Conservation (phyloP, 352 stramenopile species). For the Phytophthora pisi region DNA sequence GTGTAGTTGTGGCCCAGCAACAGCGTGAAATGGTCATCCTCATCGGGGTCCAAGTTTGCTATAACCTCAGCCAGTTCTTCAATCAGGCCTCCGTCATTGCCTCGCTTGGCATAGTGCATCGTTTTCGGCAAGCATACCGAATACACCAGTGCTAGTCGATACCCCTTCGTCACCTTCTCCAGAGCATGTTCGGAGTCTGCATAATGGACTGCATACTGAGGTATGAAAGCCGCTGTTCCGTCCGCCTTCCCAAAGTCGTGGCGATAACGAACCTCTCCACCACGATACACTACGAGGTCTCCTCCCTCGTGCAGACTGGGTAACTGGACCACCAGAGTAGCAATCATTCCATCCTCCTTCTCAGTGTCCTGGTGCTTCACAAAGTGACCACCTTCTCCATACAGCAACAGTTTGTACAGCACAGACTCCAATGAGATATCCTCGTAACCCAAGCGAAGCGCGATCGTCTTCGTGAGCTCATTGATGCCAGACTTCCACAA, state of each 20-base stretch:
- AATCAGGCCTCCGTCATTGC: not conserved
- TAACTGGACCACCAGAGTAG: not conserved
- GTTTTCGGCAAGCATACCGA: not conserved
- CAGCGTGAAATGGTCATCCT: not conserved
- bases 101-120: not conserved
- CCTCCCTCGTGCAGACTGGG: not conserved
- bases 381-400: not conserved
- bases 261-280: not conserved
- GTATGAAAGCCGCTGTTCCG: not conserved
- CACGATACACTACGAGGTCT: not conserved
- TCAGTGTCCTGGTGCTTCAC: not conserved
- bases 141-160: not conserved
- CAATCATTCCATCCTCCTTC: not conserved
- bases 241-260: not conserved
- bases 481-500: not conserved
- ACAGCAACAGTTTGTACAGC: not conserved
- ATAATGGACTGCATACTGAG: not conserved
- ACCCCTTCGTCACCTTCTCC: not conserved
- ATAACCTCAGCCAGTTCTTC: not conserved
- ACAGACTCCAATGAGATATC: not conserved
- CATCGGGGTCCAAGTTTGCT: not conserved
- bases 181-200: not conserved
- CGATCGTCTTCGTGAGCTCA: not conserved
- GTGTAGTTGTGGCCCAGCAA: not conserved
- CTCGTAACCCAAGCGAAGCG: not conserved